These are phyloP conservation scores for Ceratocystiopsis sp. DNA, from an alignment of 2,329 filamentous ascomycete species.

Conservation along the genomic window DNA sequence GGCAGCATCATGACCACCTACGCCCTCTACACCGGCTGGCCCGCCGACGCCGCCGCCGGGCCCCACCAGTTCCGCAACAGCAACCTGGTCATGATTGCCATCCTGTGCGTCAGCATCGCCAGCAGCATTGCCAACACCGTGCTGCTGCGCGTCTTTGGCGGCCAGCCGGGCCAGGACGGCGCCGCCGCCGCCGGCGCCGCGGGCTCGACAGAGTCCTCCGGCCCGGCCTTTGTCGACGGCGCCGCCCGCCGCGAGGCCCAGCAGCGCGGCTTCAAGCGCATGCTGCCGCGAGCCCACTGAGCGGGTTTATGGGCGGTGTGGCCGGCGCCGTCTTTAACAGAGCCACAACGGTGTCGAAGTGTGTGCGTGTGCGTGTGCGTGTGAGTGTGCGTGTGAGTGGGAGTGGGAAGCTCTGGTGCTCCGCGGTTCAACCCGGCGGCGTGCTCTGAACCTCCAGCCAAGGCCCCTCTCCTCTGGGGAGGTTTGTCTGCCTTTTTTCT, in stretches of 20 bases:
- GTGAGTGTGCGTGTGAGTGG: no score
- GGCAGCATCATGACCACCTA: constrained; percentile 80
- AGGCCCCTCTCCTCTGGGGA: no score
- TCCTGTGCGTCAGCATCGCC: constrained; percentile 59
- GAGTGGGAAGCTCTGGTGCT: no score
- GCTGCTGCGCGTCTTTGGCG: constrained; percentile 42
- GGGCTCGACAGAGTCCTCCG: constrained; percentile 14
- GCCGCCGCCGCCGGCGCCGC: constrained; percentile 25
- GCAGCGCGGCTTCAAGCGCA: constrained; percentile 39
- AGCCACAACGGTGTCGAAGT: no score
- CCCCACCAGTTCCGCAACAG: constrained; percentile 61
- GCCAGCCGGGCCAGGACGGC: constrained; percentile 29
- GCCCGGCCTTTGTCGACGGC: constrained; percentile 28
- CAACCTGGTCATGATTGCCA: constrained; percentile 78
- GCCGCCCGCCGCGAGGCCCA: constrained; percentile 40
- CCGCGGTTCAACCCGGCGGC: no score
- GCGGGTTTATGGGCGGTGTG: no score
- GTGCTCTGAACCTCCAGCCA: no score
- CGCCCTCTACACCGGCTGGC: constrained; percentile 77
- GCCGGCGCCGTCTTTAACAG: no score
- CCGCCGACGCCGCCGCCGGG: constrained; percentile 51
- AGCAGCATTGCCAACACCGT: constrained; percentile 53
- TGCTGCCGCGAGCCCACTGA: constrained; percentile 9
- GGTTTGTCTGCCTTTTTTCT: no score
- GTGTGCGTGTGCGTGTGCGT: no score